Base-by-base conservation (phyloP, 2,329 filamentous ascomycete genomes). In the Paecilomyces niveus region DNA sequence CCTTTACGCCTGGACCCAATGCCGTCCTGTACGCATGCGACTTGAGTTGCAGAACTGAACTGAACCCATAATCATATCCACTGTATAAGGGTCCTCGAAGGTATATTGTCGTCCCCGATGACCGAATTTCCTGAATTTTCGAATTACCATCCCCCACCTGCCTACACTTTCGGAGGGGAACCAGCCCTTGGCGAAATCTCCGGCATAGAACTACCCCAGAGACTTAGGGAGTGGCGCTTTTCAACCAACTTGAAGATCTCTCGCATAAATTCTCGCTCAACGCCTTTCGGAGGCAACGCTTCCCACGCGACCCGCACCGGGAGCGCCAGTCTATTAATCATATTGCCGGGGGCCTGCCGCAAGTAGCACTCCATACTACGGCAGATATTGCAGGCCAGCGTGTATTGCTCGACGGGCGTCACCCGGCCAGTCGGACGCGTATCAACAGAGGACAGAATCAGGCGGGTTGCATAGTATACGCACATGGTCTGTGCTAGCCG, bases 321-420 rank as follows among this genome's bases (percentile, higher is more conserved):
- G 33, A 74, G 73, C 1, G 71, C 72, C 10, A 74, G 67, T 1
- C 72, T 71, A 54, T 74, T 74, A 54, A 74, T 74, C 72, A 74
- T 74, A 56, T 74, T 74, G 1, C 72, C 72, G 0, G 71, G 71
- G 0, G 72, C 67, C 0, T 64, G 72, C 3, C 69, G 60, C 9
- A 74, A 69, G 57, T 74, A 74, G 60, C 65, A 74, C 55, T 74
- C 70, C 13, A 73, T 58, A 31, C 68, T 67, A 22, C 72, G 71
- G 54, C 69, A 72, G 55, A 74, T 74, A 2, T 67, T 68, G 49
- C 72, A 74, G 2, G 64, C 72, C 8, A 74, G 58, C 3, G 64
- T 64, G 31, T 74, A 74, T 55, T 73, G 70, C 53, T 74, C 67
- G 15, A 63, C 51, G 1, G 68, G 66, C 0, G 66, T 64, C 9